Evolutionary conservation across 2,329 filamentous ascomycete genomes (phyloP).

Genomic region (Hypoxylon sp.): DNA sequence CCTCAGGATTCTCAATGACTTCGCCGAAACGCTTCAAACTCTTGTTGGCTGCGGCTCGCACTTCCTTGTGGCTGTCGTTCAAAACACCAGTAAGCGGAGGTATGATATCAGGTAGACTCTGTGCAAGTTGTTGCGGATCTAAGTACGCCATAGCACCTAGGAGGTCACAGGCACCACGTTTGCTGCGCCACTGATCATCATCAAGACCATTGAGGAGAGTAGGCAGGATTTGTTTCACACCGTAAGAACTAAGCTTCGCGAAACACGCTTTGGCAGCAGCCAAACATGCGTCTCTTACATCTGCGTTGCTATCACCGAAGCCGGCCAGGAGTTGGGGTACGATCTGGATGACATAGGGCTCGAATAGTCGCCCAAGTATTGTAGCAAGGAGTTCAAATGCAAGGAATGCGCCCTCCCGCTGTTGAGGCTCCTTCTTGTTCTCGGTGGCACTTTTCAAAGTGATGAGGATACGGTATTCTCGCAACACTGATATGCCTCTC

Average conservation of each 20-base stretch:
- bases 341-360: constrained; percentile 96
- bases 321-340: constrained; percentile 90
- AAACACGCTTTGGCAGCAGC: constrained; percentile 97
- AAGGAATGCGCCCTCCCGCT: constrained; percentile 89
- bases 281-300: constrained; percentile 93
- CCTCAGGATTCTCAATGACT: constrained; percentile 97
- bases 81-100: constrained; percentile 93
- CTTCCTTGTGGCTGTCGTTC: constrained; percentile 98
- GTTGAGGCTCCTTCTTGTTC: constrained; percentile 92
- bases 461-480: constrained; percentile 88
- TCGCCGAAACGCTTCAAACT: constrained; percentile 98
- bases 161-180: constrained; percentile 97
- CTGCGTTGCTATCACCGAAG: constrained; percentile 88
- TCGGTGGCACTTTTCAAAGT: constrained; percentile 86
- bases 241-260: constrained; percentile 91
- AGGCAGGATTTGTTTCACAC: constrained; percentile 94
- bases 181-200: constrained; percentile 97
- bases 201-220: constrained; percentile 93
- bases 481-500: constrained; percentile 84
- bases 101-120: constrained; percentile 95
- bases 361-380: constrained; percentile 89
- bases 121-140: constrained; percentile 92
- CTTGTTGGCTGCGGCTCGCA: constrained; percentile 90
- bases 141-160: constrained; percentile 99
- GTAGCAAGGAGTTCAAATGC: constrained; percentile 92